phyloP scores from a whole-genome alignment of 108 stramenopile genomes.

The Skeletonema costatum region DNA sequence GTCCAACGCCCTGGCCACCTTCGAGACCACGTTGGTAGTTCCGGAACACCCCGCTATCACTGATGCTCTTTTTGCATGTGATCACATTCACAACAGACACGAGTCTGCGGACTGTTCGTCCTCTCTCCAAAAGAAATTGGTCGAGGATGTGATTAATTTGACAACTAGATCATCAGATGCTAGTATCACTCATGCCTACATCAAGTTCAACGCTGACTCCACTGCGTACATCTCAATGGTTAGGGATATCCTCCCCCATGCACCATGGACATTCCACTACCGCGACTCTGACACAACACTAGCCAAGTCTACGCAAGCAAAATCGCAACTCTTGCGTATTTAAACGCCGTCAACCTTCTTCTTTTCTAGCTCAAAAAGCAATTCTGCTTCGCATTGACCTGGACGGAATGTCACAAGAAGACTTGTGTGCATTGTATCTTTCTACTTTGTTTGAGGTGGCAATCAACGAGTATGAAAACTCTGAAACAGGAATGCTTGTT shows the following conservation, averaged over 20 bases:
- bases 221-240: slow-evolving; percentile 3
- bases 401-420: background rate
- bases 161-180: background rate
- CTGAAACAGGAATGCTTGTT: background rate
- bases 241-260: background rate
- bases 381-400: background rate
- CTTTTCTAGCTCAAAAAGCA: background rate
- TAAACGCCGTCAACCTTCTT: background rate
- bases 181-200: background rate
- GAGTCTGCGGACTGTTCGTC: background rate
- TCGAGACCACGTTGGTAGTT: background rate
- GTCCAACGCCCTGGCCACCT: slow-evolving; percentile 7
- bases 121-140: background rate
- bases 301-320: slow-evolving; percentile 6
- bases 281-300: background rate
- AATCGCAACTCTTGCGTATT: background rate
- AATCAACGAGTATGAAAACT: background rate
- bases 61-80: slow-evolving; percentile 11
- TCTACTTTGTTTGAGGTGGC: background rate
- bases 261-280: slow-evolving; percentile 14
- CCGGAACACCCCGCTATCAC: slow-evolving; percentile 11
- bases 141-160: background rate
- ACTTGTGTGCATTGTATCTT: slow-evolving; percentile 2
- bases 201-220: slow-evolving; percentile 3
- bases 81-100: background rate